Evolutionary conservation across 495 filamentous ascomycete species (phyloP).

Genomic region (Neurospora africana): DNA sequence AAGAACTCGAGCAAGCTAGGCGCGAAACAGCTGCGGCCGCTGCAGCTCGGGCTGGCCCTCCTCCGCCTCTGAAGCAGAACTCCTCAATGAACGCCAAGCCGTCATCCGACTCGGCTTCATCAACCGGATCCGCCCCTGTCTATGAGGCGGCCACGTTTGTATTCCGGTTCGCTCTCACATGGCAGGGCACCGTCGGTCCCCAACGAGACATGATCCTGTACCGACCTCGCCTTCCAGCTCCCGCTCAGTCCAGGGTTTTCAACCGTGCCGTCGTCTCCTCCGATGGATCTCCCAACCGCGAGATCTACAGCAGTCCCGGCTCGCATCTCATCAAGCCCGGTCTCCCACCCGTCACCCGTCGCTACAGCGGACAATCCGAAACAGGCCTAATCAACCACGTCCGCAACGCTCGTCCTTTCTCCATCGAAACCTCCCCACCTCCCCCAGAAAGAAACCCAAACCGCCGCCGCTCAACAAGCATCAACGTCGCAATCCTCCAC

Average conservation of each 20-base stretch:
- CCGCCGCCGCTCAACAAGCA: constrained; percentile 14
- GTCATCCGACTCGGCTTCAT: constrained; percentile 30
- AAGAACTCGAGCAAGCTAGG: constrained; percentile 32
- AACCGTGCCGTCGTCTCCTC: constrained; percentile 9
- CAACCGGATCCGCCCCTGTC: constrained; percentile 31
- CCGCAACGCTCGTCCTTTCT: constrained; percentile 28
- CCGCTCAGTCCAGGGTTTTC: constrained; percentile 51
- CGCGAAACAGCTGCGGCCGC: constrained; percentile 31
- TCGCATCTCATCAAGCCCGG: constrained; percentile 27
- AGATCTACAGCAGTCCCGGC: constrained; percentile 21
- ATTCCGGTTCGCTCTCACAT: constrained; percentile 36
- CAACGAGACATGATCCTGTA: constrained; percentile 41
- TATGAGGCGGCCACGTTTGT: constrained; percentile 33
- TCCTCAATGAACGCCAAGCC: constrained; percentile 11
- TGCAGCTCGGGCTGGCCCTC: constrained; percentile 12
- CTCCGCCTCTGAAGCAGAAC: constrained; percentile 20
- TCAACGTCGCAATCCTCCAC: constrained; percentile 6
- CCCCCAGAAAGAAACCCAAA: constrained; percentile 4
- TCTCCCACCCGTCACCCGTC: constrained; percentile 33
- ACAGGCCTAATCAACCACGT: constrained; percentile 36
- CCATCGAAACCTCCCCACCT: constrained; percentile 6
- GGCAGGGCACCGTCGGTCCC: constrained; percentile 15
- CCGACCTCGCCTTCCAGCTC: constrained; percentile 65
- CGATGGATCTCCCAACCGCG: background rate
- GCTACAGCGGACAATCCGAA: constrained; percentile 31